phyloP scores from a whole-genome alignment of 495 filamentous ascomycete species.

The Talaromyces wortmannii region DNA sequence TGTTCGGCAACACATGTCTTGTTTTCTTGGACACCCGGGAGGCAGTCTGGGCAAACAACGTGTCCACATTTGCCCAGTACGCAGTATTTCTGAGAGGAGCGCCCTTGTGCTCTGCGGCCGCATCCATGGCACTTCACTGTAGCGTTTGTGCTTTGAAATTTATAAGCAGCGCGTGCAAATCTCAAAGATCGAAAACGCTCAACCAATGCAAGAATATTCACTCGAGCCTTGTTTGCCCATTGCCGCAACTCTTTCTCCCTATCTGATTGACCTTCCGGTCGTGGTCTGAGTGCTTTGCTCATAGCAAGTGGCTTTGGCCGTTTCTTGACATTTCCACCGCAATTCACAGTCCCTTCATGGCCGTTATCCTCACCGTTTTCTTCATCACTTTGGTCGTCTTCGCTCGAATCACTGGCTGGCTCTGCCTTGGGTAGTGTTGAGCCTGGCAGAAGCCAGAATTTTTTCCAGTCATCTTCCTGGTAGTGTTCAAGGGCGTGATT shows the following conservation, averaged over 20 bases:
- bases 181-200: constrained; percentile 20
- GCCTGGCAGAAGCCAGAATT: constrained; percentile 11
- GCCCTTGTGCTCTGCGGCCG: not conserved
- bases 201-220: constrained; percentile 22
- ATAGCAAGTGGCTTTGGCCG: not conserved
- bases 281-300: not conserved
- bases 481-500: constrained; percentile 5
- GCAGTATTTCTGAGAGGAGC: constrained; percentile 10
- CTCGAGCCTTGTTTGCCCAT: constrained; percentile 14
- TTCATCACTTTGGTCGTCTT: not conserved
- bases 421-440: not conserved
- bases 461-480: constrained; percentile 16
- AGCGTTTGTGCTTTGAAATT: constrained; percentile 13
- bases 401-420: not conserved
- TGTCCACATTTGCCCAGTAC: constrained; percentile 48
- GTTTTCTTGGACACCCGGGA: constrained; percentile 4
- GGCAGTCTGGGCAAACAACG: constrained; percentile 34
- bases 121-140: constrained; percentile 22
- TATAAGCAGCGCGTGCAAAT: constrained; percentile 12
- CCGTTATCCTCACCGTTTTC: not conserved
- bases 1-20: constrained; percentile 19
- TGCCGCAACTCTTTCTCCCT: constrained; percentile 11
- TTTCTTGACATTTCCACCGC: not conserved
- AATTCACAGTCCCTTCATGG: not conserved
- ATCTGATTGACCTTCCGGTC: constrained; percentile 4